Evolutionary conservation across 2,329 filamentous ascomycete genomes (phyloP).

Genomic region (Aspergillus fructus): DNA sequence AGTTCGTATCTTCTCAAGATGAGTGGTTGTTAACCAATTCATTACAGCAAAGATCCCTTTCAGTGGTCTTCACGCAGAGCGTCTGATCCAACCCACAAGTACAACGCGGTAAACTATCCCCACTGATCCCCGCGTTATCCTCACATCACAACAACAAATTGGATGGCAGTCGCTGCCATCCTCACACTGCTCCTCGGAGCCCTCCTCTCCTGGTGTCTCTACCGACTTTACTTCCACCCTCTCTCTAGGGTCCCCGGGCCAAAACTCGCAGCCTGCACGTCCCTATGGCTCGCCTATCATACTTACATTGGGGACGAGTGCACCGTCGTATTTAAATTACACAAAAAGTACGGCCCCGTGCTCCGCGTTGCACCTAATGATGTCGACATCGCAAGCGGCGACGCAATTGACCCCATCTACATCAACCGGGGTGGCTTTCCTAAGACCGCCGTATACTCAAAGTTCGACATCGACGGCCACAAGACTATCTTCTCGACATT

Average conservation of each 20-base stretch:
- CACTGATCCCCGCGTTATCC: not conserved
- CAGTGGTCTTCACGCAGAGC: too few relatives aligned
- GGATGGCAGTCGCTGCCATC: not conserved
- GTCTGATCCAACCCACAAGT: too few relatives aligned
- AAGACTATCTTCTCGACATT: slow-evolving; percentile 54
- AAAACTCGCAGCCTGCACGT: slow-evolving; percentile 31
- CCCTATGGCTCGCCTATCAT: slow-evolving; percentile 32
- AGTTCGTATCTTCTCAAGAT: not conserved
- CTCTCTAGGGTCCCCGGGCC: slow-evolving; percentile 42
- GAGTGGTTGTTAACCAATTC: not conserved
- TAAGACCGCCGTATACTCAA: slow-evolving; percentile 53
- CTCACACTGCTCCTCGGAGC: not conserved
- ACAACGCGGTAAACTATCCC: too few relatives aligned
- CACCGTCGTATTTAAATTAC: slow-evolving; percentile 26
- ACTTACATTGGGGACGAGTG: slow-evolving; percentile 36
- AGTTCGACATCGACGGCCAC: slow-evolving; percentile 59
- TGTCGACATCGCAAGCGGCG: slow-evolving; percentile 45
- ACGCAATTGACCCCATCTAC: slow-evolving; percentile 53
- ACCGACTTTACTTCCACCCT: slow-evolving; percentile 40
- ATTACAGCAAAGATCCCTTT: not conserved
- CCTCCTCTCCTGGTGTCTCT: slow-evolving; percentile 20
- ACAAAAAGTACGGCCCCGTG: slow-evolving; percentile 35
- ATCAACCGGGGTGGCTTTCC: slow-evolving; percentile 52
- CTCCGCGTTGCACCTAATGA: slow-evolving; percentile 41
- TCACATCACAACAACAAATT: not conserved